These are phyloP conservation scores for Fusarium pseudocircinatum DNA, from an alignment of 2,329 filamentous ascomycete species.

Conservation along the genomic window DNA sequence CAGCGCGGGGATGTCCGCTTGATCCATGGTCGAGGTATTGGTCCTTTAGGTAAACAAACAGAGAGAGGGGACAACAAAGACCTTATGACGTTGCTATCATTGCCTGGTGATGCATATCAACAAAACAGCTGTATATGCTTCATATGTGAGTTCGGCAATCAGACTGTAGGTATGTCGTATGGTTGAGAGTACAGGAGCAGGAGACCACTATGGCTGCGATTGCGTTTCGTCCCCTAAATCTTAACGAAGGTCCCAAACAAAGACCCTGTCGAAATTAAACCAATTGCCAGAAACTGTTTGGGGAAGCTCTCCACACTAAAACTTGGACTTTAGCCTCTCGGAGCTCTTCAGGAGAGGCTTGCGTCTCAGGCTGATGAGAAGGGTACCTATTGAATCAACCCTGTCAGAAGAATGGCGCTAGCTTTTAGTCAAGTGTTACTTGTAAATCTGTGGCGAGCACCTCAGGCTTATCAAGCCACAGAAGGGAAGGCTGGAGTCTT, in stretches of 20 bases:
- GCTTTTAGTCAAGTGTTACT: background rate
- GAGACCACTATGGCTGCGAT: constrained; percentile 2
- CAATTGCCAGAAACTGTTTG: constrained; percentile 28
- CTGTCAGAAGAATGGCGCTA: constrained; percentile 11
- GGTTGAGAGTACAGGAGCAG: constrained; percentile 23
- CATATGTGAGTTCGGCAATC: background rate
- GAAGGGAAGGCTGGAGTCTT: constrained; percentile 1
- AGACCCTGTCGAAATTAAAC: constrained; percentile 36
- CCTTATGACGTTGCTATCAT: constrained; percentile 30
- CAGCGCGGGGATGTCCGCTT: constrained; percentile 73
- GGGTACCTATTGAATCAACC: background rate
- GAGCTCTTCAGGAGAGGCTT: constrained; percentile 26
- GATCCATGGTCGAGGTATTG: constrained; percentile 59
- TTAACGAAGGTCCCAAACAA: background rate
- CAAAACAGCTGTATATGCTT: background rate
- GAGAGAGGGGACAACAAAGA: background rate
- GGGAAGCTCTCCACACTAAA: constrained; percentile 26
- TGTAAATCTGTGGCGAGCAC: background rate
- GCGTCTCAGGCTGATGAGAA: constrained; percentile 17
- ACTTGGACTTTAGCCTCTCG: constrained; percentile 8
- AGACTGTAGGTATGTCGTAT: background rate
- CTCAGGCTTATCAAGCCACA: constrained; percentile 22
- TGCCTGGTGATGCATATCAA: constrained; percentile 6
- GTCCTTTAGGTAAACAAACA: background rate
- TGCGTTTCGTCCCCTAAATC: constrained; percentile 12